Evolutionary conservation across 2,329 filamentous ascomycete species (phyloP), one percentile per base, ranked within the genome.

Genomic region (Diplodia intermedia): DNA sequence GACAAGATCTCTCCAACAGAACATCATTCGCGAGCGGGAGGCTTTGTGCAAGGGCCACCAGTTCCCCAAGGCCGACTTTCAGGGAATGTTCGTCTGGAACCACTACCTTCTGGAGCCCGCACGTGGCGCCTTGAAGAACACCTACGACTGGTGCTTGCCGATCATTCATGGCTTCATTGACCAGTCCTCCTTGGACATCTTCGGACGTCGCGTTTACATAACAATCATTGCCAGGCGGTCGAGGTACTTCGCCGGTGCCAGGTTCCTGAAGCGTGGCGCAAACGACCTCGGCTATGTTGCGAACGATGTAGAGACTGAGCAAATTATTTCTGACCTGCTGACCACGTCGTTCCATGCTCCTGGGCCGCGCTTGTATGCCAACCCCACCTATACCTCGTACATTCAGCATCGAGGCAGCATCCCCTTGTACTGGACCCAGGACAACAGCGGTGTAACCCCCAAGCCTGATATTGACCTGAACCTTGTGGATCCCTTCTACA

Each of bases 71-170:
- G 85, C 87, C 38, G 88, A 93, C 72, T 91, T 91, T 76, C 97
- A 97, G 74, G 88, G 91, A 49, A 99, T 99, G 95, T 99, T 99
- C 76, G 91, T 98, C 2, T 99, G 95, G 95, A 99, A 99, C 73
- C 88, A 92, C 72, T 91, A 97, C 78, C 85, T 99, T 4, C 85
- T 99, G 20, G 85, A 90, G 69, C 94, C 95, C 0, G 93, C 91
- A 0, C 83, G 86, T 14, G 80, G 83, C 20, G 86, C 86, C 6
- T 82, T 99, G 49, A 90, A 90, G 70, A 91, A 94, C 73, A 89
- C 92, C 0, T 97, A 92, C 76, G 93, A 98, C 75, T 99, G 95
- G 95, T 99, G 94, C 77, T 86, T 96, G 29, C 94, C 95, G 0
- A 91, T 98, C 68, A 94, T 97, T 54, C 94, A 99, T 78, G 95